phyloP scores from a whole-genome alignment of 139 green algal genomes.

The Dunaliella primolecta region DNA sequence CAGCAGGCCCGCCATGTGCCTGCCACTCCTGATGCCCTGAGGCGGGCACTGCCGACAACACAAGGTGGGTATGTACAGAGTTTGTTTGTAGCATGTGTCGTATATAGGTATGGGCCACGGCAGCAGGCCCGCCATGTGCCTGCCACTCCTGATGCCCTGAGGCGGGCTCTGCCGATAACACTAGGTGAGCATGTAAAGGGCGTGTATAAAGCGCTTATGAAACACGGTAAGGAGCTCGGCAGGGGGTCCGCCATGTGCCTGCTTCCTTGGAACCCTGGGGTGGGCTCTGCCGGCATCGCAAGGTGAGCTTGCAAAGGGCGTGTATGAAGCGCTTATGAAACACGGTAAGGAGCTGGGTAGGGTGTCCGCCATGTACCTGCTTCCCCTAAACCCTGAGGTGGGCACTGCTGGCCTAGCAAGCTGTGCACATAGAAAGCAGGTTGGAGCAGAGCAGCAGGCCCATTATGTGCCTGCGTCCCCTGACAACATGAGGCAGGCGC shows the following conservation, averaged over 20 bases:
- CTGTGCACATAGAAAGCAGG: not conserved
- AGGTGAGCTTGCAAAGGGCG: not conserved
- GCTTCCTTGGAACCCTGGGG: not conserved
- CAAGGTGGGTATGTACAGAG: constrained; percentile 19
- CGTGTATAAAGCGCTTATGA: not conserved
- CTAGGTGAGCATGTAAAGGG: constrained; percentile 15
- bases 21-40: constrained; percentile 33
- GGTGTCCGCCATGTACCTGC: not conserved
- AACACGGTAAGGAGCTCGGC: not conserved
- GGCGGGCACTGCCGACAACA: constrained; percentile 29
- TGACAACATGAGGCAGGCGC: too few species aligned
- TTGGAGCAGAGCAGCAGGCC: not conserved
- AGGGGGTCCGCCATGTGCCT: not conserved
- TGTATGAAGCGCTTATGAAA: not conserved
- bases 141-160: constrained; percentile 33
- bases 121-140: constrained; percentile 45
- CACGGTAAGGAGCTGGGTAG: not conserved
- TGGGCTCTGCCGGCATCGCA: not conserved
- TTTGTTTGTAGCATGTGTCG: not conserved
- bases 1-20: constrained; percentile 45
- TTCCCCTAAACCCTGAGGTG: not conserved
- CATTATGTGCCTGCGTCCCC: not conserved
- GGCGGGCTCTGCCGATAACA: constrained; percentile 28
- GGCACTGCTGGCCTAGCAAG: not conserved
- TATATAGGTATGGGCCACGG: not conserved